phyloP scores from a whole-genome alignment of 768 basidiomycete species.

The Pleurotus ostreatus region DNA sequence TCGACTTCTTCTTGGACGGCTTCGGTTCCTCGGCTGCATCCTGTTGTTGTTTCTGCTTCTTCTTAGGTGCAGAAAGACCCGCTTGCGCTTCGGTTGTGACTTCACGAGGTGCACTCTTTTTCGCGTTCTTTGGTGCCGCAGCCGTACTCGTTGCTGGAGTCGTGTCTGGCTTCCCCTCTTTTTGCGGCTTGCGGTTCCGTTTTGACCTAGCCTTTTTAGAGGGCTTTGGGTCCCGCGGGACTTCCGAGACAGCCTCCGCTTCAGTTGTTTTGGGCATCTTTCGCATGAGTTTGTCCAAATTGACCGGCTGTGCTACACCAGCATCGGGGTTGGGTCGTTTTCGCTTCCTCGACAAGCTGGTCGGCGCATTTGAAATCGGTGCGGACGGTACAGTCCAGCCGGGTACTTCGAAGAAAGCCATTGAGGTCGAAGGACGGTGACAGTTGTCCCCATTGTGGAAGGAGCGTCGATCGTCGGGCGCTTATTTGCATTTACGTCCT shows the following conservation, averaged over 20 bases:
- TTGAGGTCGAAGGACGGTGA: conserved; percentile 13
- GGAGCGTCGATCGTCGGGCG: too few relatives aligned
- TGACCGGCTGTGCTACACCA: conserved; percentile 14
- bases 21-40: conserved; percentile 1
- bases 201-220: too few relatives aligned
- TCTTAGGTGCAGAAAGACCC: conserved; percentile 14
- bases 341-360: conserved; percentile 46
- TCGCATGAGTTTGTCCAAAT: conserved; percentile 26
- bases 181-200: too few relatives aligned
- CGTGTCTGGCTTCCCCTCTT: too few relatives aligned
- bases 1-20: neutral
- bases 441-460: neutral
- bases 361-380: conserved; percentile 31
- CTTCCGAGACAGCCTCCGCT: neutral
- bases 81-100: neutral
- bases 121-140: too few relatives aligned
- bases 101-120: neutral
- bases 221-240: neutral
- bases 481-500: too few relatives aligned
- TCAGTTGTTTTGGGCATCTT: conserved; percentile 12
- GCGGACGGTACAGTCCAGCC: conserved; percentile 58
- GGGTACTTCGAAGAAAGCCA: conserved; percentile 61
- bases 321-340: conserved; percentile 31
- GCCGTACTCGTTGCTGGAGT: too few relatives aligned
- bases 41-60: conserved; percentile 14